Percentiles rank a stretch among this genome's conserved stretches.
Evolutionary conservation across 352 stramenopile species (phyloP).

Genomic region (Globisporangium okanoganense): DNA sequence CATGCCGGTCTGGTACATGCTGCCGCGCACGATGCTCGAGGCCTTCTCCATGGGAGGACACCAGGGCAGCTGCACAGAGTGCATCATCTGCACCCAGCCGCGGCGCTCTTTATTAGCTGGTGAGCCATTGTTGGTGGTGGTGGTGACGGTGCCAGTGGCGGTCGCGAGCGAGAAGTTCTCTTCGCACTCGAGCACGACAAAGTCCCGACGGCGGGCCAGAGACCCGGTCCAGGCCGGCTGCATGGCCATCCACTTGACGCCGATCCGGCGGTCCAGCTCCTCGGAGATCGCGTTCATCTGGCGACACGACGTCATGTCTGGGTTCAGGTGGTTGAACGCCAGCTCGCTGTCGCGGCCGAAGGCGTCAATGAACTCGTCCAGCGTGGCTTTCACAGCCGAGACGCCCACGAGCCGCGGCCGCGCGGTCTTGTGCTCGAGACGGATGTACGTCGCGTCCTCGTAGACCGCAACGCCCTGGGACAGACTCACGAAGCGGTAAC

Average conservation of each 20-base stretch:
- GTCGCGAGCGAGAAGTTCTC: slow-evolving; percentile 20
- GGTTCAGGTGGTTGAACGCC: slow-evolving; percentile 3
- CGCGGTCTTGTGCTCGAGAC: background rate
- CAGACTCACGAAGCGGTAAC: slow-evolving; percentile 9
- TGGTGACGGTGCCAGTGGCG: background rate
- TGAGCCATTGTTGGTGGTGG: background rate
- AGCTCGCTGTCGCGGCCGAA: slow-evolving; percentile 16
- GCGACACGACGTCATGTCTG: slow-evolving; percentile 15
- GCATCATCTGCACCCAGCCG: slow-evolving; percentile 51
- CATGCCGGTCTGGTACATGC: slow-evolving; percentile 32
- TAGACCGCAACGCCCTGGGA: slow-evolving; percentile 12
- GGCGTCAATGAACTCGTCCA: slow-evolving; percentile 27
- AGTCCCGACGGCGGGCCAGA: slow-evolving; percentile 32
- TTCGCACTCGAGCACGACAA: slow-evolving; percentile 35
- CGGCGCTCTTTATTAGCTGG: slow-evolving; percentile 9
- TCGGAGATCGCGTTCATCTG: slow-evolving; percentile 24
- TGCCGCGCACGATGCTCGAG: slow-evolving; percentile 28
- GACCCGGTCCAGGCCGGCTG: slow-evolving; percentile 20
- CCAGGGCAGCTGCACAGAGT: slow-evolving; percentile 57
- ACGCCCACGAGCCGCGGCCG: slow-evolving; percentile 12
- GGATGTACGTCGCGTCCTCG: slow-evolving; percentile 13
- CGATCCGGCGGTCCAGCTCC: slow-evolving; percentile 22
- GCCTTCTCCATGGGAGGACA: slow-evolving; percentile 35
- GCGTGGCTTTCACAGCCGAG: slow-evolving; percentile 19
- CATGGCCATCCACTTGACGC: slow-evolving; percentile 31